Evolutionary conservation across 1,284 basidiomycete genomes (phyloP).

Genomic region (Chiua sp.): DNA sequence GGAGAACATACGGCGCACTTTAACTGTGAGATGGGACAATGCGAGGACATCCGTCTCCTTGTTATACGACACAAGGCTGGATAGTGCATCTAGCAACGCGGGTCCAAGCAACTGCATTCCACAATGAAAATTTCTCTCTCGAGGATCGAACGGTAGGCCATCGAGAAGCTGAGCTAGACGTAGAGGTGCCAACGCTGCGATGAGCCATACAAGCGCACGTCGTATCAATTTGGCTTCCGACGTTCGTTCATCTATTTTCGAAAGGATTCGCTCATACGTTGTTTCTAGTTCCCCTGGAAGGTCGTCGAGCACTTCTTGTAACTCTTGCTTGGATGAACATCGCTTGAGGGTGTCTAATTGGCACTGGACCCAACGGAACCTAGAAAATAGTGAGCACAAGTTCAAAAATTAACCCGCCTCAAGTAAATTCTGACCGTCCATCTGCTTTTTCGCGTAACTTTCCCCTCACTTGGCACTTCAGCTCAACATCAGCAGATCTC

Average conservation of each 20-base stretch:
- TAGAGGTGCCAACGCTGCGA: not conserved
- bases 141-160: not conserved
- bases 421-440: not conserved
- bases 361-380: conserved; percentile 8
- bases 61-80: conserved; percentile 4
- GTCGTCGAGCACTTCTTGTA: not conserved
- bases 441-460: not conserved
- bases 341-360: conserved; percentile 2
- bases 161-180: not conserved
- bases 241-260: not conserved
- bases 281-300: not conserved
- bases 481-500: not conserved
- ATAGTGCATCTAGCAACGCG: not conserved
- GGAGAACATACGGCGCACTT: not conserved
- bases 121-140: too few relatives aligned
- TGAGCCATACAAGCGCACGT: not conserved
- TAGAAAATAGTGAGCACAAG: not conserved
- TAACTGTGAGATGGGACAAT: conserved; percentile 8
- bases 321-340: not conserved
- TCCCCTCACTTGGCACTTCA: not conserved
- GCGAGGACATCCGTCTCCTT: conserved; percentile 1
- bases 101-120: not conserved
- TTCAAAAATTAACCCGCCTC: not conserved
- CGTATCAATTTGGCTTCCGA: not conserved
- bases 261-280: conserved; percentile 1